A percentile compares a stretch with the other conserved stretches of the same genome.
phyloP scores from a whole-genome alignment of 441 rosid genomes.

The Eutrema salsugineum region DNA sequence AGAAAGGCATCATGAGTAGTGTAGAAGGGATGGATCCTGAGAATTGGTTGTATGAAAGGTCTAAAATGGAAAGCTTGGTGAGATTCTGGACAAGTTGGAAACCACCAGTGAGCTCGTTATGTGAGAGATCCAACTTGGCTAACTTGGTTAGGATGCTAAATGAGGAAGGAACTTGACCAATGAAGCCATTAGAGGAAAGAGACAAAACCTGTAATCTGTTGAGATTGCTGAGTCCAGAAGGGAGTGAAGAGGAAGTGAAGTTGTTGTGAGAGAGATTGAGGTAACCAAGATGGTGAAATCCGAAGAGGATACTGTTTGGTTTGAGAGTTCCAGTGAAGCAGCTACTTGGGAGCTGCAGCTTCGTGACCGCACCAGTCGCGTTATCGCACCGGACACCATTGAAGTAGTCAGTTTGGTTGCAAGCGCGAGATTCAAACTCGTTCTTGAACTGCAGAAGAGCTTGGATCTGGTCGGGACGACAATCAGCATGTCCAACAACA shows the following conservation, averaged over 20 bases:
- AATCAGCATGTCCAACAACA: neutral
- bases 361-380: neutral
- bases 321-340: neutral
- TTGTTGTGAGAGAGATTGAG: neutral
- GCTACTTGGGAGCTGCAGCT: neutral
- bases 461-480: neutral
- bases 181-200: constrained; percentile 3
- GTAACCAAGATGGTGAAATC: neutral
- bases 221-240: neutral
- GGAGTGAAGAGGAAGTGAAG: neutral
- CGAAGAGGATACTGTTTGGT: constrained; percentile 6
- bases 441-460: neutral
- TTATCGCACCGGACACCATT: constrained; percentile 1
- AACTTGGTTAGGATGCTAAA: neutral
- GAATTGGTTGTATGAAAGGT: neutral
- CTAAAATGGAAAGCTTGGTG: neutral
- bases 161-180: constrained; percentile 9
- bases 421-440: neutral
- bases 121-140: neutral
- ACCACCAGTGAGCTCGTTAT: neutral
- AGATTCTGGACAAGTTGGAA: neutral
- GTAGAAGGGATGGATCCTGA: constrained; percentile 2
- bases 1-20: neutral
- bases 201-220: constrained; percentile 6
- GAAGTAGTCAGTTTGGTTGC: neutral